Evolutionary conservation across 2,329 filamentous ascomycete genomes (phyloP), one percentile per base, ranked within the genome.

Genomic region (Coniochaeta hoffmannii): DNA sequence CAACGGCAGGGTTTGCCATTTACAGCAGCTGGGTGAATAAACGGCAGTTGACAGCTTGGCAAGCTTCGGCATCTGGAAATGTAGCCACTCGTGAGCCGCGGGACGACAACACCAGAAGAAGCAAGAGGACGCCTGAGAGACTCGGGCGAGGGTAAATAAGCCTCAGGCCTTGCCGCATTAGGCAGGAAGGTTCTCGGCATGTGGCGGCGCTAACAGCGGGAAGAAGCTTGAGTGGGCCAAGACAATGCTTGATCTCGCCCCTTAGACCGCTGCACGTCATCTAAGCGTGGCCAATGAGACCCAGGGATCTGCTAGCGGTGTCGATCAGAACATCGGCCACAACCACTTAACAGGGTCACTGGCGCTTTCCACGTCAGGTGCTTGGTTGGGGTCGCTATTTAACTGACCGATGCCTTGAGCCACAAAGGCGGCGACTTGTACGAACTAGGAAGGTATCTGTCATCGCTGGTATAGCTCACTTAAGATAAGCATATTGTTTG

Each of bases 191-290:
- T 46, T 28, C 41, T 46, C 41, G 41, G 41, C 49, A 51, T 51
- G 28, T 51, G 6, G 49, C 10, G 26, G 28, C 26, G 31, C 49
- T 51, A 51, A 19, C 49, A 24, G 28, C 49, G 49, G 49, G 28
- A 51, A 34, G 31, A 51, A 34, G 49, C 49, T 51, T 51, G 49
- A 51, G 49, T 51, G 49, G 49, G 49, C 49, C 49, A 51, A 51
- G 49, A 34, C 26, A 51, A 51, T 51, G 49, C 49, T 51, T 51
- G 49, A 3, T 32, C 3, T 28, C 28, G 49, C 49, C 28, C 15
- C 17, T 34, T 15, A 17, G 8, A 51, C 7, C 22, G 9, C 28
- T 24, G 49, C 30, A 51, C n/a, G 49, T 51, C 49, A 46, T 46
- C 24, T 46, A 10, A 15, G 24, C 24, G 12, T 46, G 41, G 41